Evolutionary conservation across 306 rosid species (phyloP), one percentile per base, ranked within the genome.

Genomic region (Dicorynia guianensis): DNA sequence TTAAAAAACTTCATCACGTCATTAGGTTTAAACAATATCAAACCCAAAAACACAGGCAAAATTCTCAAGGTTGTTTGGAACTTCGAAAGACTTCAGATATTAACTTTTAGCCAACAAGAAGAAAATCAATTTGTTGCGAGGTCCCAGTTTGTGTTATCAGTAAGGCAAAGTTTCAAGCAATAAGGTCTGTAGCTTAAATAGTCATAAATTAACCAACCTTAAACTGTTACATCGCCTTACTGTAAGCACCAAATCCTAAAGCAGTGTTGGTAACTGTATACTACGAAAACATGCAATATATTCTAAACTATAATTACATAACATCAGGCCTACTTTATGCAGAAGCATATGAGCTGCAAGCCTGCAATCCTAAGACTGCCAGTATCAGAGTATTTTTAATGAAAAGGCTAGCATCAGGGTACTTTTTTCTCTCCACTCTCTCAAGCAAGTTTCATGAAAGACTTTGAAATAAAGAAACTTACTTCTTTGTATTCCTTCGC

Each of bases 401-500:
- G 57, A 54, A 44, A 38, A 52, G 42, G 67, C 66, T 56, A 72
- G 11, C 33, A 53, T 67, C 47, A 30, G 11, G 53, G 52, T 52
- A 46, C 48, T 25, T 25, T 25, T 25, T 25, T 25, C 30, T 25
- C 30, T 25, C 30, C 30, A 25, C 30, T 25, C 30, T 25, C 30
- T 25, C 30, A 25, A 25, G 30, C 30, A 25, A 25, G 30, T 25
- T 25, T 25, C 2, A 25, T 25, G 30, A 25, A 46, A 52, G 53
- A 35, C 34, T 52, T 46, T 43, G 48, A 59, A 30, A 46, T 13
- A 35, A 44, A 35, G 52, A 55, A 39, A 56, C 89, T 13, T 83
- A 88, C 93, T 17, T 85, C 88, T 80, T 86, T 86, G 81, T 88
- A 86, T 55, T 86, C 89, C 83, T 87, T 86, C 63, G 86, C 83